These are phyloP conservation scores for Melanopsichium pennsylvanicum DNA, from an alignment of 1,284 basidiomycete genomes.

Conservation along the genomic window DNA sequence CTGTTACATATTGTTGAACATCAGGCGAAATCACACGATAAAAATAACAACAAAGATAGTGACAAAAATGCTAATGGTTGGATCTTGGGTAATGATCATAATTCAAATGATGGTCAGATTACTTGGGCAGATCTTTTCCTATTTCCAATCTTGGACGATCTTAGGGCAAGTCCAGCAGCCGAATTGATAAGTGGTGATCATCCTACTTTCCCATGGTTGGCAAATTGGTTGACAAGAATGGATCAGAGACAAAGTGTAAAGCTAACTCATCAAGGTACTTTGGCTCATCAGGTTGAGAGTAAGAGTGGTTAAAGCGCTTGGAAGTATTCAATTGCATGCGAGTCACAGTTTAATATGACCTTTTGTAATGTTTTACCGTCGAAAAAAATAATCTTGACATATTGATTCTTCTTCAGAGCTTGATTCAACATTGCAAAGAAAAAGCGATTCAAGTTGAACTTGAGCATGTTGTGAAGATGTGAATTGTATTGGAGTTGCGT, in stretches of 20 bases:
- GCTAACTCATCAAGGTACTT: slow-evolving; percentile 2
- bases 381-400: no score
- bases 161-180: slow-evolving; percentile 10
- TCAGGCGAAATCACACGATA: slow-evolving; percentile 5
- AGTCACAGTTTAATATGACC: no score
- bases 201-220: slow-evolving; percentile 21
- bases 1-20: slow-evolving; percentile 32
- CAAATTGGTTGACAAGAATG: slow-evolving; percentile 20
- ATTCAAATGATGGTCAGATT: neutral
- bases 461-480: no score
- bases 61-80: neutral
- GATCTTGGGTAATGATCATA: slow-evolving; percentile 14
- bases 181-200: slow-evolving; percentile 8
- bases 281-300: slow-evolving; percentile 5
- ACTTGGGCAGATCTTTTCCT: slow-evolving; percentile 47
- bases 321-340: no score
- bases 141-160: slow-evolving; percentile 36
- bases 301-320: slow-evolving; percentile 2
- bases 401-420: no score
- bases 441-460: no score
- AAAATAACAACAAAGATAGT: no score
- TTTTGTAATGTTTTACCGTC: no score
- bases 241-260: slow-evolving; percentile 19
- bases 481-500: no score
- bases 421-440: no score